These are phyloP conservation scores for Pythium insidiosum DNA, from an alignment of 352 stramenopile genomes.

Conservation along the genomic window DNA sequence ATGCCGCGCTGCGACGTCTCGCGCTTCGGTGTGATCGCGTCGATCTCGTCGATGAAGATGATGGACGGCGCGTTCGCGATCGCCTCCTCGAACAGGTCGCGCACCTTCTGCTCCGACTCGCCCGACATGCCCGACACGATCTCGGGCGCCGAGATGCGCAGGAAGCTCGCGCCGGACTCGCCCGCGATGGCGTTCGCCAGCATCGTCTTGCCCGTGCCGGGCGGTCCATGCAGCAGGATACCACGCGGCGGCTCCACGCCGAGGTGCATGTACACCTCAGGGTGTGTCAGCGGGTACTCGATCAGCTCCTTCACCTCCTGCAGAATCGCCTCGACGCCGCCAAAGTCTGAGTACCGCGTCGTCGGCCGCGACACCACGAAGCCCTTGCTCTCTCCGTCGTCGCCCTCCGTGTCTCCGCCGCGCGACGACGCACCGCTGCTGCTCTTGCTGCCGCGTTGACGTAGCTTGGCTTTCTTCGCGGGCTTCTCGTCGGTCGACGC, in stretches of 20 bases:
- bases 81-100: conserved; percentile 93
- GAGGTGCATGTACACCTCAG: conserved; percentile 90
- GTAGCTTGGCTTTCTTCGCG: conserved; percentile 67
- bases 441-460: conserved; percentile 19
- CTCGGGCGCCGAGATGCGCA: conserved; percentile 85
- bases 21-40: conserved; percentile 94
- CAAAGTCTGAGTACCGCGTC: conserved; percentile 85
- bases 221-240: conserved; percentile 89
- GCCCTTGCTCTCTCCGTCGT: conserved; percentile 17
- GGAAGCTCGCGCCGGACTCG: conserved; percentile 87
- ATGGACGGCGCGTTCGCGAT: conserved; percentile 93
- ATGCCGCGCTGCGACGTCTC: conserved; percentile 91
- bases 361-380: conserved; percentile 64
- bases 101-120: conserved; percentile 81
- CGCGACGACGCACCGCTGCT: not conserved
- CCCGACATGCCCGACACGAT: conserved; percentile 94
- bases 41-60: conserved; percentile 98
- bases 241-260: conserved; percentile 89
- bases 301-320: conserved; percentile 92
- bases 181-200: conserved; percentile 90
- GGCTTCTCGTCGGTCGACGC: conserved; percentile 22
- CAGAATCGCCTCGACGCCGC: conserved; percentile 82
- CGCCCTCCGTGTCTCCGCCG: not conserved
- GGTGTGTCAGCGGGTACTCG: conserved; percentile 92
- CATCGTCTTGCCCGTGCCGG: conserved; percentile 93